A percentile compares a stretch with the other conserved stretches of the same genome.
These are phyloP conservation scores for Thelephora terrestris DNA, from an alignment of 1,284 basidiomycete species.

Conservation along the genomic window DNA sequence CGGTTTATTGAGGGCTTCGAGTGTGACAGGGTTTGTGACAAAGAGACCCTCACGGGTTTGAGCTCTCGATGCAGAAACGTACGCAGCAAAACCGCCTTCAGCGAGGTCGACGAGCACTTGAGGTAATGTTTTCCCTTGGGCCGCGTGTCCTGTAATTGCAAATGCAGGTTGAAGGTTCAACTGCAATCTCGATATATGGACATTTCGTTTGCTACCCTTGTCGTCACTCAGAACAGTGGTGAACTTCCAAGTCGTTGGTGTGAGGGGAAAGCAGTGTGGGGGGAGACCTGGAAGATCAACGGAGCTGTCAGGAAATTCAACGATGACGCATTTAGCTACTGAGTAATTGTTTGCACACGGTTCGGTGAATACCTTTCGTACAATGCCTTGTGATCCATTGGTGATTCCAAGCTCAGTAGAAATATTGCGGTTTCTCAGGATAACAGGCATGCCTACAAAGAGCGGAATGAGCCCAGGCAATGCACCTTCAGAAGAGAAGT, in stretches of 20 bases:
- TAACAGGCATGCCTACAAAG: slow-evolving; percentile 26
- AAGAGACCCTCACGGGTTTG: slow-evolving; percentile 5
- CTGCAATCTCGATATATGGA: slow-evolving; percentile 3
- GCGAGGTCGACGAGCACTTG: slow-evolving; percentile 8
- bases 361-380: slow-evolving; percentile 10
- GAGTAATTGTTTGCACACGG: background rate
- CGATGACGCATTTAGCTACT: slow-evolving; percentile 9
- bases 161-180: slow-evolving; percentile 9
- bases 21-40: background rate
- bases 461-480: slow-evolving; percentile 19
- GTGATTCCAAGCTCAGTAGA: too few species aligned
- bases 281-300: slow-evolving; percentile 13
- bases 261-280: slow-evolving; percentile 12
- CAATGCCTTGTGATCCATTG: slow-evolving; percentile 21
- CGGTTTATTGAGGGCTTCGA: background rate
- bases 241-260: slow-evolving; percentile 12
- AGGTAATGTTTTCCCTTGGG: slow-evolving; percentile 9
- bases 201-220: background rate
- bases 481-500: slow-evolving; percentile 18
- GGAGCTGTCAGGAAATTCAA: slow-evolving; percentile 17
- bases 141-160: slow-evolving; percentile 7
- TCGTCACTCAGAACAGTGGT: slow-evolving; percentile 2
- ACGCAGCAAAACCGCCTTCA: slow-evolving; percentile 7
- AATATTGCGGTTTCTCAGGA: slow-evolving; percentile 19
- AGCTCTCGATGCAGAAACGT: slow-evolving; percentile 10